These are phyloP conservation scores for Rhodomyrtus tomentosa DNA, from an alignment of 345 rosid genomes.

Conservation along the genomic window DNA sequence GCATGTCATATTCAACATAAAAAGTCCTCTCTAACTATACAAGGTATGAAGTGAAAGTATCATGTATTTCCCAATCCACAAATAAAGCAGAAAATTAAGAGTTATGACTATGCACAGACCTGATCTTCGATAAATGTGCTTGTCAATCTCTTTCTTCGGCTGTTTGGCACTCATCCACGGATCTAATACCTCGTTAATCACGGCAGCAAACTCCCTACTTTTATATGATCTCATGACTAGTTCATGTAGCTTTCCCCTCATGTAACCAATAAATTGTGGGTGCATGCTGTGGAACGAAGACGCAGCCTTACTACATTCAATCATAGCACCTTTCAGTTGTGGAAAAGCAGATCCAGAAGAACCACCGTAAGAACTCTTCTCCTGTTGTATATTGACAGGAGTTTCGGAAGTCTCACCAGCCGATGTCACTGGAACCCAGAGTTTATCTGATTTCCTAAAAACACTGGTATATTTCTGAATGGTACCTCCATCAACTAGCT, in stretches of 20 bases:
- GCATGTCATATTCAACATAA: neutral
- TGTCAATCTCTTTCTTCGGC: constrained; percentile 82
- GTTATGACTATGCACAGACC: constrained; percentile 30
- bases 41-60: neutral
- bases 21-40: neutral
- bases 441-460: constrained; percentile 75
- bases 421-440: constrained; percentile 78
- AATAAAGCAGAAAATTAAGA: neutral
- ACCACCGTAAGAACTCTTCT: constrained; percentile 25
- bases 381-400: constrained; percentile 15
- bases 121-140: constrained; percentile 61
- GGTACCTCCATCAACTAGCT: constrained; percentile 56
- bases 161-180: constrained; percentile 92
- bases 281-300: constrained; percentile 52
- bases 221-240: constrained; percentile 94
- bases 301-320: constrained; percentile 12
- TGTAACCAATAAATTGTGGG: constrained; percentile 92
- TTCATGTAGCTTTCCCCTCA: constrained; percentile 88
- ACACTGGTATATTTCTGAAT: constrained; percentile 67
- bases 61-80: neutral
- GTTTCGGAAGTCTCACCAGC: constrained; percentile 29
- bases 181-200: constrained; percentile 92
- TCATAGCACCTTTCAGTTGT: constrained; percentile 12
- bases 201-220: constrained; percentile 93
- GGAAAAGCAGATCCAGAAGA: constrained; percentile 22